These are phyloP conservation scores for Lindgomyces ingoldianus DNA, from an alignment of 495 filamentous ascomycete genomes.

Conservation along the genomic window DNA sequence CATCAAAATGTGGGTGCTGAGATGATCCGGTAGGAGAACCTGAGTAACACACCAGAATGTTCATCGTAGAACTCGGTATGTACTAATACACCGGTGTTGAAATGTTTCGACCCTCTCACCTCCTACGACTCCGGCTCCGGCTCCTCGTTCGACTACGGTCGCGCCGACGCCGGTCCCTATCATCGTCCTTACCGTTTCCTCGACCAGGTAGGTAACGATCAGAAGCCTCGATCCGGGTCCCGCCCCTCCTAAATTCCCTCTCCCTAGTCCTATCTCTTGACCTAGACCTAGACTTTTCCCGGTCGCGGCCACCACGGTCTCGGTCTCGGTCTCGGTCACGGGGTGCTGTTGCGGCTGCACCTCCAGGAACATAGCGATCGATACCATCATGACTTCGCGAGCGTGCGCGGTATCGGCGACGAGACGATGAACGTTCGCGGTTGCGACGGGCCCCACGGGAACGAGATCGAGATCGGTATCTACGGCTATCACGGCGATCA, in stretches of 20 bases:
- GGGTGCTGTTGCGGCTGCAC: conserved; percentile 4
- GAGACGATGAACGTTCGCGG: neutral
- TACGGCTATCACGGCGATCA: conserved; percentile 13
- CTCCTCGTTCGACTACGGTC: conserved; percentile 15
- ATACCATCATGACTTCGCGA: conserved; percentile 26
- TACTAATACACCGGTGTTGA: too few species aligned
- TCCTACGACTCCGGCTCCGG: conserved; percentile 7
- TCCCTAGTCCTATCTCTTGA: neutral
- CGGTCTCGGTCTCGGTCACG: conserved; percentile 25
- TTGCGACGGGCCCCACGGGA: neutral
- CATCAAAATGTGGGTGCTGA: too few species aligned
- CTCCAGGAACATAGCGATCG: conserved; percentile 24
- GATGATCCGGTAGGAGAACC: too few species aligned
- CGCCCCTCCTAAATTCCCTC: neutral
- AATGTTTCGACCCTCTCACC: too few species aligned
- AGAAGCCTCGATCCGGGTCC: conserved; percentile 1
- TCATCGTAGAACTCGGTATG: too few species aligned
- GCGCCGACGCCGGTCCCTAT: conserved; percentile 9
- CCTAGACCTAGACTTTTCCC: neutral
- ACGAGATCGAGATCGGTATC: neutral
- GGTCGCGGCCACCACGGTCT: conserved; percentile 5
- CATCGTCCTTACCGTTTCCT: neutral
- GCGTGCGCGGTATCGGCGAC: conserved; percentile 8
- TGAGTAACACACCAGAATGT: too few species aligned
- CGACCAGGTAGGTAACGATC: conserved; percentile 22